phyloP scores from a whole-genome alignment of 495 filamentous ascomycete species.

The Aspergillus cavernicola region DNA sequence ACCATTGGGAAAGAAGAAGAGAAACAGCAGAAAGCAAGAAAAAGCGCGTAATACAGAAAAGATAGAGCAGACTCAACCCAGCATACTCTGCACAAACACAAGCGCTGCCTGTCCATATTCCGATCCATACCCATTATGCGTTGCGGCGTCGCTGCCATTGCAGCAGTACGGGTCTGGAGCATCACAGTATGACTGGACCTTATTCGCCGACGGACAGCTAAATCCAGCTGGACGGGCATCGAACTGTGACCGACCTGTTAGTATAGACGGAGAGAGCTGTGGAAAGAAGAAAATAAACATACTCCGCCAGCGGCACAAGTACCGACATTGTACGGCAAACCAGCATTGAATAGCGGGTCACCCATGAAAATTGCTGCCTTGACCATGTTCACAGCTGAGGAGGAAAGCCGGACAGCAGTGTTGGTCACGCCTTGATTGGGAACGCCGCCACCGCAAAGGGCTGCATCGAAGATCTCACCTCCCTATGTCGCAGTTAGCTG shows the following conservation, averaged over 20 bases:
- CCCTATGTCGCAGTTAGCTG: conserved; percentile 33
- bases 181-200: conserved; percentile 62
- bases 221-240: conserved; percentile 54
- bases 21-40: too few species aligned
- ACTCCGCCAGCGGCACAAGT: conserved; percentile 54
- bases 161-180: conserved; percentile 61
- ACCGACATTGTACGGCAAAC: conserved; percentile 58
- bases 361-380: conserved; percentile 64
- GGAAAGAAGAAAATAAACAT: conserved; percentile 27
- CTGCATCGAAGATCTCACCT: conserved; percentile 61
- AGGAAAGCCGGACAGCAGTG: conserved; percentile 43
- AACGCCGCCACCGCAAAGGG: conserved; percentile 58
- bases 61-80: too few species aligned
- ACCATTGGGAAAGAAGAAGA: too few species aligned
- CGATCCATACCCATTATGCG: conserved; percentile 55
- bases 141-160: conserved; percentile 53
- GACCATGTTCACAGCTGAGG: conserved; percentile 44
- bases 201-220: conserved; percentile 47
- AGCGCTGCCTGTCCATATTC: conserved; percentile 58
- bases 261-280: background rate
- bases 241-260: conserved; percentile 36
- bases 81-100: conserved; percentile 52
- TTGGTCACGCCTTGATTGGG: conserved; percentile 47
- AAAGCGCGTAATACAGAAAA: too few species aligned
- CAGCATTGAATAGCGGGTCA: conserved; percentile 50